Base-by-base conservation (phyloP, 2,329 filamentous ascomycete genomes). In the Plectosphaerella cucumerina region DNA sequence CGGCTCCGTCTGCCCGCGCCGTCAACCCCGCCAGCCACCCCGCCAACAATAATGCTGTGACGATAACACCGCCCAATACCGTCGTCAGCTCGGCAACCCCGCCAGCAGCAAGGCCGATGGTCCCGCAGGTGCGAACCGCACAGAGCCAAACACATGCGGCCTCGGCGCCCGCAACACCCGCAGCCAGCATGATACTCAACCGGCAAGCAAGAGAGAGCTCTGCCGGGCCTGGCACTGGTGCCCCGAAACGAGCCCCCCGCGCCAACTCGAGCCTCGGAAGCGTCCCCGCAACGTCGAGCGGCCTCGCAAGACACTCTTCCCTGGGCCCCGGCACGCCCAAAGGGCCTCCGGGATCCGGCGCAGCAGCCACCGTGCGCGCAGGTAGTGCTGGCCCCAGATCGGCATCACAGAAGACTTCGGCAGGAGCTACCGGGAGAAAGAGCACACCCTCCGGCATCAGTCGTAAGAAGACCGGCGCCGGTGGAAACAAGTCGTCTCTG, bases 271-370 rank as follows among this genome's bases (percentile, higher is more conserved):
- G 72, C 22, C 65, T 79, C 3, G 74, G 74, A 44, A 78, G 66
- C 52, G 58, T 74, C 3, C 76, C 80, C 2, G 65, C 69, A 8
- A 73, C 77, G 4, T 82, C 81, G 2, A 85, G 81, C 60, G 76
- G 75, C 1, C 70, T 86, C 11, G 82, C 82, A 6, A 74, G 83
- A 14, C 83, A 86, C 62, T 76, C 82, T 1, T 86, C 83, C 2
- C 70, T 84, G 3, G 82, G 82, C 0, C 83, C 83, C 0, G 81
- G 82, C 23, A 85, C 82, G 3, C 80, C 82, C 10, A 85, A 85
- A 62, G 72, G 53, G 46, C 63, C 44, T 56, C 58, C 54, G 57
- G 54, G 49, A 50, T 58, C 60, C 37, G 63, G 60, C 8, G 53
- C 69, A 15, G 71, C 70, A 31, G 47, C 64, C 44, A 63, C 70